phyloP scores from a whole-genome alignment of 345 rosid species.

The Hibiscus mutabilis region DNA sequence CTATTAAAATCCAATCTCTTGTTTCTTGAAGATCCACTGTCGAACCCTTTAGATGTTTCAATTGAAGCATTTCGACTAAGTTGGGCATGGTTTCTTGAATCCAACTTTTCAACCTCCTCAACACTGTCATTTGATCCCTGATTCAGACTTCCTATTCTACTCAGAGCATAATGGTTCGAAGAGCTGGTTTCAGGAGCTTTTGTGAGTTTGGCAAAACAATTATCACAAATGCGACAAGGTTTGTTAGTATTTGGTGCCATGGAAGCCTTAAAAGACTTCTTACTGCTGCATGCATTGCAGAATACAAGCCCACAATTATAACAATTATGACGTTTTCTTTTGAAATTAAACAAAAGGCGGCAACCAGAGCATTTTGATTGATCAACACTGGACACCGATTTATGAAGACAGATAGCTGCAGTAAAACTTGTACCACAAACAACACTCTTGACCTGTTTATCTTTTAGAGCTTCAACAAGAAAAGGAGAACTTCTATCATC shows the following conservation, averaged over 20 bases:
- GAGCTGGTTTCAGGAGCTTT: slow-evolving; percentile 48
- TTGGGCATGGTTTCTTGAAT: slow-evolving; percentile 40
- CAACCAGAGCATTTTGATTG: slow-evolving; percentile 79
- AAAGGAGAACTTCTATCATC: slow-evolving; percentile 59
- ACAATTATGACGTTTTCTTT: slow-evolving; percentile 72
- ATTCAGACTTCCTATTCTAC: slow-evolving; percentile 58
- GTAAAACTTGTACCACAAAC: slow-evolving; percentile 67
- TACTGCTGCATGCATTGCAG: slow-evolving; percentile 70
- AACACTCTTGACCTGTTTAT: slow-evolving; percentile 69
- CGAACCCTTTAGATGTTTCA: slow-evolving; percentile 50
- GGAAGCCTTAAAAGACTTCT: slow-evolving; percentile 63
- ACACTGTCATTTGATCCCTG: slow-evolving; percentile 31
- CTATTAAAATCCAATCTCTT: slow-evolving; percentile 52
- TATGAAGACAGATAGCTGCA: slow-evolving; percentile 74
- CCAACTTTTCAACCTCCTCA: slow-evolving; percentile 43
- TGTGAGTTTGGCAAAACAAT: slow-evolving; percentile 49
- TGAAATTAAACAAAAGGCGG: slow-evolving; percentile 59
- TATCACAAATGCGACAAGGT: slow-evolving; percentile 67
- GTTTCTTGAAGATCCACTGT: slow-evolving; percentile 42
- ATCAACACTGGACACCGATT: slow-evolving; percentile 65
- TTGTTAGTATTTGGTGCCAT: slow-evolving; percentile 76
- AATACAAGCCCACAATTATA: slow-evolving; percentile 72
- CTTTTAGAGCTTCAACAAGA: slow-evolving; percentile 57
- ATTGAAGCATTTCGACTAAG: slow-evolving; percentile 49
- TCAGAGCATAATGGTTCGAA: slow-evolving; percentile 39